A percentile compares a stretch with the other conserved stretches of the same genome.
These are phyloP conservation scores for Colletotrichum caudatum DNA, from an alignment of 2,329 filamentous ascomycete species.

Conservation along the genomic window DNA sequence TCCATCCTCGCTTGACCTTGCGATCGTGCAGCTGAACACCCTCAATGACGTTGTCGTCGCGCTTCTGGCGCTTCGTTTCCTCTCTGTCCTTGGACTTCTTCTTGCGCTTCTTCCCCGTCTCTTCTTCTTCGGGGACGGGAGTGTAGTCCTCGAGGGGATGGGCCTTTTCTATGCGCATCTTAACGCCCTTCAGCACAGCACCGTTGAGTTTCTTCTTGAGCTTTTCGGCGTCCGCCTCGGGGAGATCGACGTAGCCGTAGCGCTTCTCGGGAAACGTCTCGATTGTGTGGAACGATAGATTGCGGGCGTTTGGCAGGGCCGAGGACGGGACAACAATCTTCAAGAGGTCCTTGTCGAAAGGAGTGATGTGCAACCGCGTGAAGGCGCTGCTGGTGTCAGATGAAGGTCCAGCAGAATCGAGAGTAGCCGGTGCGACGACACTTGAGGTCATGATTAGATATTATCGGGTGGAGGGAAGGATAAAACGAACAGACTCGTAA, in stretches of 20 bases:
- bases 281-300: conserved; percentile 88
- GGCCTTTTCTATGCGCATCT: conserved; percentile 87
- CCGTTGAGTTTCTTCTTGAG: conserved; percentile 92
- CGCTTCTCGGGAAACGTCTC: conserved; percentile 90
- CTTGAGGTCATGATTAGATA: conserved; percentile 32
- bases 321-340: conserved; percentile 77
- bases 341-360: conserved; percentile 81
- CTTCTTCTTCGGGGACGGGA: conserved; percentile 51
- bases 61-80: conserved; percentile 63
- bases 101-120: conserved; percentile 57
- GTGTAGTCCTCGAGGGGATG: conserved; percentile 69
- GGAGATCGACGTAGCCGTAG: conserved; percentile 92
- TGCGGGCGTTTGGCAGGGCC: conserved; percentile 74
- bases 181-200: conserved; percentile 83
- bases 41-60: conserved; percentile 63
- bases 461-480: conserved; percentile 13
- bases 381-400: conserved; percentile 47
- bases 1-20: conserved; percentile 92
- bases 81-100: conserved; percentile 52
- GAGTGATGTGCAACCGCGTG: conserved; percentile 85
- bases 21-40: conserved; percentile 81
- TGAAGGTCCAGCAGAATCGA: conserved; percentile 22
- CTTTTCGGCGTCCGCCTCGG: conserved; percentile 85
- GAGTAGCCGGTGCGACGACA: conserved; percentile 6
- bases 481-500: conserved; percentile 1